Evolutionary conservation across 2,329 filamentous ascomycete genomes (phyloP).

Genomic region (Lecanicillium sp.): DNA sequence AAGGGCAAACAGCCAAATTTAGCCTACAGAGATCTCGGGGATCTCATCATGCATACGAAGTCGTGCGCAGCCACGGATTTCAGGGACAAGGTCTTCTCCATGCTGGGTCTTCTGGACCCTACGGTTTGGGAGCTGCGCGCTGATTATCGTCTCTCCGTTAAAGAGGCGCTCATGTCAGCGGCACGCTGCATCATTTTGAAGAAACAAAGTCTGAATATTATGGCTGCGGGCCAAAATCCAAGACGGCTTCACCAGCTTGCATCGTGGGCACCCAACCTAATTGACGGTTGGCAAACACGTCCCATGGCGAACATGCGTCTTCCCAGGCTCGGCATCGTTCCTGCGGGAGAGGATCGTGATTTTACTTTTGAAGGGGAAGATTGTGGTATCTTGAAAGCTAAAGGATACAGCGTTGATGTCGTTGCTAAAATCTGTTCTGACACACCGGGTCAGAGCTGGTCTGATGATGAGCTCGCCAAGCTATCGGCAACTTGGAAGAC

Average conservation of each 20-base stretch:
- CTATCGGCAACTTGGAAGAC: neutral
- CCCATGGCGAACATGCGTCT: neutral
- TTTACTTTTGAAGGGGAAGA: too few species aligned
- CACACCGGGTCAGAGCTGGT: neutral
- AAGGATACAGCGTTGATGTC: neutral
- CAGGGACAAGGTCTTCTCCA: neutral
- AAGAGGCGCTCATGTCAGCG: neutral
- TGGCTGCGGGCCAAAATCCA: neutral
- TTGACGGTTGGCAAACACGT: neutral
- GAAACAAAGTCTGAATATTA: neutral
- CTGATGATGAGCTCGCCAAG: neutral
- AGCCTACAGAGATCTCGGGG: neutral
- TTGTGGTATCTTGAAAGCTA: neutral
- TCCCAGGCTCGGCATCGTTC: too few species aligned
- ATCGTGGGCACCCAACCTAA: neutral
- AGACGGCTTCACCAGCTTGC: neutral
- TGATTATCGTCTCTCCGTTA: neutral
- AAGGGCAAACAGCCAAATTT: neutral
- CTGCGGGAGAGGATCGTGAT: too few species aligned
- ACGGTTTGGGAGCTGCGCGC: neutral
- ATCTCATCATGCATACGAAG: neutral
- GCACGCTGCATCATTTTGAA: neutral
- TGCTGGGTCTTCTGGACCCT: neutral
- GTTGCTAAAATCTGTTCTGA: neutral
- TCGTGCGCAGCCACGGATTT: neutral